Percentiles rank a stretch among this genome's conserved stretches.
These are phyloP conservation scores for Penicillium polonicum DNA, from an alignment of 2,329 filamentous ascomycete species.

Conservation along the genomic window DNA sequence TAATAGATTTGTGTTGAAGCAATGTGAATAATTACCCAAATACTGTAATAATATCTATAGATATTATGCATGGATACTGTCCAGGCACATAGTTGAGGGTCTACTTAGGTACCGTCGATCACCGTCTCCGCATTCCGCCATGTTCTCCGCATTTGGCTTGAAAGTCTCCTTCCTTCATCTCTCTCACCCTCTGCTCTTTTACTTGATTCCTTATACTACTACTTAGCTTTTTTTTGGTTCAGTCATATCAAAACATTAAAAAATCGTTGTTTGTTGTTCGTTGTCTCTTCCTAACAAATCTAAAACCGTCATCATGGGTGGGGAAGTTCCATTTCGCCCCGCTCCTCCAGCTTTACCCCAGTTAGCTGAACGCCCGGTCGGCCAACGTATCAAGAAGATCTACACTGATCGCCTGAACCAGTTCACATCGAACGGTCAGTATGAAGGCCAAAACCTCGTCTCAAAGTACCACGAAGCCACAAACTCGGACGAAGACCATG, in stretches of 20 bases:
- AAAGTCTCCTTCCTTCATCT: conserved; percentile 5
- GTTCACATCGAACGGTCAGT: conserved; percentile 79
- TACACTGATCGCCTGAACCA: conserved; percentile 79
- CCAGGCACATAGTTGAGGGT: neutral
- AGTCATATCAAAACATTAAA: neutral
- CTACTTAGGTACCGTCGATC: conserved; percentile 5
- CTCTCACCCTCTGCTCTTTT: neutral
- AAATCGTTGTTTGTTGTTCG: neutral
- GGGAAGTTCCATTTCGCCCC: conserved; percentile 34
- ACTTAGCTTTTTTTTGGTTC: neutral
- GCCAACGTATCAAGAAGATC: conserved; percentile 79
- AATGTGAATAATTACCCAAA: neutral
- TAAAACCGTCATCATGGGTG: conserved; percentile 33
- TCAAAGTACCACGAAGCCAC: conserved; percentile 73
- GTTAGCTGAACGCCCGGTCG: conserved; percentile 55
- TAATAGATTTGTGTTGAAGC: conserved; percentile 7
- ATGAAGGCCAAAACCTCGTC: conserved; percentile 69
- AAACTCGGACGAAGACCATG: conserved; percentile 67
- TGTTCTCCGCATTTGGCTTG: conserved; percentile 17
- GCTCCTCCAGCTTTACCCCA: conserved; percentile 47
- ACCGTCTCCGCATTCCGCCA: conserved; percentile 19
- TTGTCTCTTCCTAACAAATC: neutral
- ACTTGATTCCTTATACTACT: neutral
- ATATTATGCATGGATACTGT: neutral
- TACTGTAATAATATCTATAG: too few relatives aligned